These are phyloP conservation scores for Euphorbia celastroides DNA, from an alignment of 441 rosid species.

Conservation along the genomic window DNA sequence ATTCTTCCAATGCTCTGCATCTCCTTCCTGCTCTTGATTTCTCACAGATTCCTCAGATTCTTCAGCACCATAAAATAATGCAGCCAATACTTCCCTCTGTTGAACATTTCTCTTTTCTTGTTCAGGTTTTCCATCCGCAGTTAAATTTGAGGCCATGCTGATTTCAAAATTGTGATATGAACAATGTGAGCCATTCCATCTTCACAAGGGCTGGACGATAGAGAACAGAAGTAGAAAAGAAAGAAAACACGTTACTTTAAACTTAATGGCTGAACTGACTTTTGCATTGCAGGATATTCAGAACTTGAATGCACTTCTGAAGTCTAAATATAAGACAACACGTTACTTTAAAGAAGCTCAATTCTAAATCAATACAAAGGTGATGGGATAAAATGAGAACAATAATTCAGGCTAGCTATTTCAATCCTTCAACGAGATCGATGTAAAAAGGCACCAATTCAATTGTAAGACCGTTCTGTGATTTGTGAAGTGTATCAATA, in stretches of 20 bases:
- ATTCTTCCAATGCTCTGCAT: conserved; percentile 21
- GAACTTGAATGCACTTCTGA: conserved; percentile 15
- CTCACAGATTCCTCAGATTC: conserved; percentile 26
- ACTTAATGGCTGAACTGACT: background rate
- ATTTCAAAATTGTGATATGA: too few relatives aligned
- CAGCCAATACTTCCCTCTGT: conserved; percentile 39
- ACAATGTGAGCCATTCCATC: conserved; percentile 1
- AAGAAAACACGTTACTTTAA: conserved; percentile 19
- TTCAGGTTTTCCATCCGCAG: conserved; percentile 19
- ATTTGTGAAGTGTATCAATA: background rate
- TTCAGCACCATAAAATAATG: conserved; percentile 33
- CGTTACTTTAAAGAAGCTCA: background rate
- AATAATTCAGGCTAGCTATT: background rate
- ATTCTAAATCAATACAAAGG: background rate
- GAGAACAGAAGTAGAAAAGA: background rate
- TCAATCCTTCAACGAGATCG: background rate
- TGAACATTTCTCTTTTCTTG: conserved; percentile 27
- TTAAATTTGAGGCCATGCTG: conserved; percentile 20
- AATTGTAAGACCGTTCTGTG: background rate
- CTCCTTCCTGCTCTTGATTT: conserved; percentile 22
- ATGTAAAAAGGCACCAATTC: background rate
- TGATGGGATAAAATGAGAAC: background rate
- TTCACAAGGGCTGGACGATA: conserved; percentile 5
- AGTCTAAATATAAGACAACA: conserved; percentile 18
- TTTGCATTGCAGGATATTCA: conserved; percentile 18